These are phyloP conservation scores for Astragalus membranaceus DNA, from an alignment of 306 rosid genomes.

Conservation along the genomic window DNA sequence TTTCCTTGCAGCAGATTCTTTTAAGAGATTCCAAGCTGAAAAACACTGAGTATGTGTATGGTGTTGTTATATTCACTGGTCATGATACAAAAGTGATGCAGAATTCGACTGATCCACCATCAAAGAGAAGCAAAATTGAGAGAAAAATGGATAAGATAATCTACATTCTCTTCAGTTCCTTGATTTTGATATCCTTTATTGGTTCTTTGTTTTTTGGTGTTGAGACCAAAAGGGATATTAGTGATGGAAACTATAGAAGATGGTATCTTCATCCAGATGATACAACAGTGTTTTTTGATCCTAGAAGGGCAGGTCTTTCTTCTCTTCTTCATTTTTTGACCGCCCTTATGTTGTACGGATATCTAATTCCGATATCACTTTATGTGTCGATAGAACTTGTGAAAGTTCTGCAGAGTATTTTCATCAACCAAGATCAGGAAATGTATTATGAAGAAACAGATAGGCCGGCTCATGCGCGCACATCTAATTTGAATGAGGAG, in stretches of 20 bases:
- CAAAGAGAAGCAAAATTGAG: constrained; percentile 90
- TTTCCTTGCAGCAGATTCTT: constrained; percentile 72
- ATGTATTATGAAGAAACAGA: constrained; percentile 75
- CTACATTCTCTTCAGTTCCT: constrained; percentile 67
- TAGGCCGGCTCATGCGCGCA: constrained; percentile 74
- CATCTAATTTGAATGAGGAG: constrained; percentile 87
- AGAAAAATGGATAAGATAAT: constrained; percentile 81
- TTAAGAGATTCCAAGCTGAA: constrained; percentile 85
- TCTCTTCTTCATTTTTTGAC: constrained; percentile 71
- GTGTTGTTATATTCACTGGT: constrained; percentile 76
- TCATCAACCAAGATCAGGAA: constrained; percentile 76
- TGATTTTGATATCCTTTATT: constrained; percentile 56
- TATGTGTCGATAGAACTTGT: constrained; percentile 89
- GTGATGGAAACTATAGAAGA: constrained; percentile 36
- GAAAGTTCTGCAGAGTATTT: constrained; percentile 77
- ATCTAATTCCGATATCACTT: constrained; percentile 79
- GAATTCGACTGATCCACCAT: constrained; percentile 79
- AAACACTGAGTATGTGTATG: constrained; percentile 68
- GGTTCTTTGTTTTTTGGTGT: constrained; percentile 65
- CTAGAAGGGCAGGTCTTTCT: constrained; percentile 50
- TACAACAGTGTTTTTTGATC: constrained; percentile 46
- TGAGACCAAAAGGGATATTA: constrained; percentile 46
- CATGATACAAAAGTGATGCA: constrained; percentile 91
- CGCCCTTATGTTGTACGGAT: constrained; percentile 87
- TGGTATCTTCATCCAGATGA: constrained; percentile 80